These are phyloP conservation scores for Dicorynia guianensis DNA, from an alignment of 306 rosid genomes.

Conservation along the genomic window DNA sequence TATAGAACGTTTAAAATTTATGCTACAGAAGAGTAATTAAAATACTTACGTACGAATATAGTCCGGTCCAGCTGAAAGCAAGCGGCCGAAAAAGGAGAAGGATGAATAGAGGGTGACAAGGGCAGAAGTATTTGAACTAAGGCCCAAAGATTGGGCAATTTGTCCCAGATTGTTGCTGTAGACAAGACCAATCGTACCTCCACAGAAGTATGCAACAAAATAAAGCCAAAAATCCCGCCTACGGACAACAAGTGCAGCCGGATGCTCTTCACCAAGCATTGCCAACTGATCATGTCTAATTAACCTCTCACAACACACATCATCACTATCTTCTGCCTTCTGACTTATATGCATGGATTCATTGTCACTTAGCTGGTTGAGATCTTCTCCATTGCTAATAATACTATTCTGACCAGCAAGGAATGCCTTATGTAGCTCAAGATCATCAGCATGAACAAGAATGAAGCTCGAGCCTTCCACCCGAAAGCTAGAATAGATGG, in stretches of 20 bases:
- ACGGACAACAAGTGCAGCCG: constrained; percentile 57
- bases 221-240: constrained; percentile 93
- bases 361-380: constrained; percentile 34
- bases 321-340: constrained; percentile 39
- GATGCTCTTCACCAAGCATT: constrained; percentile 88
- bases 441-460: constrained; percentile 85
- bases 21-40: constrained; percentile 10
- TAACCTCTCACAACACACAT: constrained; percentile 51
- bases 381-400: constrained; percentile 47
- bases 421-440: constrained; percentile 90
- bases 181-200: constrained; percentile 95
- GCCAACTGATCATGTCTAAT: constrained; percentile 65
- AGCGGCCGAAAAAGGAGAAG: constrained; percentile 94
- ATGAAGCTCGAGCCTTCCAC: constrained; percentile 62
- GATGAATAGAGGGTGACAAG: constrained; percentile 86
- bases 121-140: constrained; percentile 56
- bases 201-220: constrained; percentile 83
- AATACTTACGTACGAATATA: constrained; percentile 72
- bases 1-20: not conserved
- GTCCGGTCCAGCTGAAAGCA: constrained; percentile 95
- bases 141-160: constrained; percentile 87
- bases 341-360: constrained; percentile 26
- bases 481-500: constrained; percentile 62
- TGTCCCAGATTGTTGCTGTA: constrained; percentile 97
- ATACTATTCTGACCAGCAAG: constrained; percentile 55